These are phyloP conservation scores for Alternaria postmessia DNA, from an alignment of 2,329 filamentous ascomycete species.

Conservation along the genomic window DNA sequence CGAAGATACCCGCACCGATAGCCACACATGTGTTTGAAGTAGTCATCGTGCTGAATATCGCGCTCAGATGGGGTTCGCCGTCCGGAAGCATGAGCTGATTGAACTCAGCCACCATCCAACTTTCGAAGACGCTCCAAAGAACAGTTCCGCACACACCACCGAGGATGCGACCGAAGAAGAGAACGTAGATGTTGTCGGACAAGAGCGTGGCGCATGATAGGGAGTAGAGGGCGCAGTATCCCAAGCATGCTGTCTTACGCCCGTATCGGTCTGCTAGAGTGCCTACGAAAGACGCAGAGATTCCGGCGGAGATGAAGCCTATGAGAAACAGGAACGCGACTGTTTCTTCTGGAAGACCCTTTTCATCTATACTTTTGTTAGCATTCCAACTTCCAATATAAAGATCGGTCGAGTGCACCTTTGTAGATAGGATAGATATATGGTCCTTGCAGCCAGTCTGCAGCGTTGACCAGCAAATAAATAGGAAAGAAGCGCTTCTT, in stretches of 20 bases:
- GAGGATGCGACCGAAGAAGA: conserved; percentile 63
- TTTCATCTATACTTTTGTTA: conserved; percentile 49
- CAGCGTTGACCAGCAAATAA: conserved; percentile 55
- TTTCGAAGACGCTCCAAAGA: conserved; percentile 67
- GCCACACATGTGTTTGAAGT: conserved; percentile 57
- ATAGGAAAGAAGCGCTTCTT: conserved; percentile 56
- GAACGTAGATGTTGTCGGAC: conserved; percentile 54
- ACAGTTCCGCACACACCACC: conserved; percentile 65
- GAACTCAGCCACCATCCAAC: conserved; percentile 69
- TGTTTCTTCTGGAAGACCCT: conserved; percentile 54
- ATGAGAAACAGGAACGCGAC: conserved; percentile 53
- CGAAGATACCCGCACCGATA: conserved; percentile 62
- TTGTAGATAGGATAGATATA: conserved; percentile 64
- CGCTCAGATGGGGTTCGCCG: conserved; percentile 56
- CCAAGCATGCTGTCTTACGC: conserved; percentile 61
- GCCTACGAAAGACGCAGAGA: conserved; percentile 60
- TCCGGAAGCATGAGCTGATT: conserved; percentile 57
- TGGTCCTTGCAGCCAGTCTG: conserved; percentile 60
- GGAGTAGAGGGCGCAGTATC: conserved; percentile 64
- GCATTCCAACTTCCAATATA: neutral
- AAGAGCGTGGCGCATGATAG: conserved; percentile 63
- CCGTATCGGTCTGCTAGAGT: conserved; percentile 60
- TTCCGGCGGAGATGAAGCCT: conserved; percentile 60
- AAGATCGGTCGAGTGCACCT: conserved; percentile 29
- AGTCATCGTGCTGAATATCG: conserved; percentile 65